Evolutionary conservation across 768 basidiomycete species (phyloP).

Genomic region (Phlebiopsis flavidoalba): DNA sequence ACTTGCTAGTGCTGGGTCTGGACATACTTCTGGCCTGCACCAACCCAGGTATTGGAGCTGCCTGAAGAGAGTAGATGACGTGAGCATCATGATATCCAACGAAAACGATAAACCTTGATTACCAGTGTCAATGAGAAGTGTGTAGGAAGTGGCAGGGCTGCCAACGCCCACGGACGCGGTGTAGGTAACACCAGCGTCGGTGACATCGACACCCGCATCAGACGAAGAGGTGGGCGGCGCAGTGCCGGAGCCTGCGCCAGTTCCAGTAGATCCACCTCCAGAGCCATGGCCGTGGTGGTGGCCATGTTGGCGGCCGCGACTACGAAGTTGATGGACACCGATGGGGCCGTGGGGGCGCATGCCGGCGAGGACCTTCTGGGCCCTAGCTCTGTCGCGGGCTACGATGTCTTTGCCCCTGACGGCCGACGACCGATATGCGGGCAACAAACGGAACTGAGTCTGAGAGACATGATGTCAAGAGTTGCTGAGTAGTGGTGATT

Average conservation of each 20-base stretch:
- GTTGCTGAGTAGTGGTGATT: background rate
- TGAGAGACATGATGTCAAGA: constrained; percentile 6
- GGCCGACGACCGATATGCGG: constrained; percentile 30
- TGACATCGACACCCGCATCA: constrained; percentile 45
- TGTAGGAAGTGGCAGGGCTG: constrained; percentile 41
- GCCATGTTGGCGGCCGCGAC: constrained; percentile 22
- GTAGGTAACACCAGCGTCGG: constrained; percentile 55
- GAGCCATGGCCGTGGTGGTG: constrained; percentile 15
- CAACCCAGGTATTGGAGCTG: constrained; percentile 54
- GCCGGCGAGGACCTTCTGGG: constrained; percentile 50
- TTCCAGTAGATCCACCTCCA: constrained; percentile 9
- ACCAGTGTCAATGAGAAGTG: constrained; percentile 57
- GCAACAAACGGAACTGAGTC: constrained; percentile 42
- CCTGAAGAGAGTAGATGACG: constrained; percentile 19
- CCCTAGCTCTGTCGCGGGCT: constrained; percentile 48
- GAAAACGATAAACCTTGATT: constrained; percentile 7
- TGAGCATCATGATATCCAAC: background rate
- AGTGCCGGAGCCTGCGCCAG: constrained; percentile 1
- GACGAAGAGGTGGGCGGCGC: constrained; percentile 5
- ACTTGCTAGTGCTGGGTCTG: constrained; percentile 41
- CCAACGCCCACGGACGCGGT: constrained; percentile 49
- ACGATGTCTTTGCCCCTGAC: constrained; percentile 45
- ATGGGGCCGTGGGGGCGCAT: constrained; percentile 49
- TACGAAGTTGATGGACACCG: constrained; percentile 26
- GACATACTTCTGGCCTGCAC: constrained; percentile 42